phyloP scores from a whole-genome alignment of 2,329 filamentous ascomycete genomes.

The Aspergillus transmontanensis region DNA sequence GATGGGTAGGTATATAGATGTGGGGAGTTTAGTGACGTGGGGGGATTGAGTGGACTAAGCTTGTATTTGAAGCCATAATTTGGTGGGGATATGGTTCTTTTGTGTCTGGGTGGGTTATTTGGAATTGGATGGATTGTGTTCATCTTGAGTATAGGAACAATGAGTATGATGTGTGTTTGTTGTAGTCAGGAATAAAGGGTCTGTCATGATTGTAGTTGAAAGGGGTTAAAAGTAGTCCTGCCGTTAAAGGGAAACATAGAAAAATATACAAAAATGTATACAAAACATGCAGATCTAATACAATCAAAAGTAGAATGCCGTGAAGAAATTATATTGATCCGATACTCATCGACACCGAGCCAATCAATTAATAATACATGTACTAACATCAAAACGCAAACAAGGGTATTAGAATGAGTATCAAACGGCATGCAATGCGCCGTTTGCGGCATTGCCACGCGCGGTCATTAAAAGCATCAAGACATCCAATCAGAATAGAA shows the following conservation, averaged over 20 bases:
- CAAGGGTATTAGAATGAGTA: constrained; percentile 14
- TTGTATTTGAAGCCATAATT: too few relatives aligned
- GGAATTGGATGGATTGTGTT: too few relatives aligned
- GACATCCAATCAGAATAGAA: constrained; percentile 17
- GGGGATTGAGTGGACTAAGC: too few relatives aligned
- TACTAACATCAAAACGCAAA: constrained; percentile 11
- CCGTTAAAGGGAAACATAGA: background rate
- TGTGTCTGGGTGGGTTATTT: too few relatives aligned
- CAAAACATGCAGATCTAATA: background rate
- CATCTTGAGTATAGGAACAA: too few relatives aligned
- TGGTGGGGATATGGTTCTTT: too few relatives aligned
- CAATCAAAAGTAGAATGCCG: background rate
- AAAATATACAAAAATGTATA: background rate
- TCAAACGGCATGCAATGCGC: constrained; percentile 6
- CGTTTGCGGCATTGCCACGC: constrained; percentile 7
- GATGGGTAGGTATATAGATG: too few relatives aligned
- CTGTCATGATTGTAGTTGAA: too few relatives aligned
- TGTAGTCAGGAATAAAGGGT: too few relatives aligned
- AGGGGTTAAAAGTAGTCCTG: too few relatives aligned
- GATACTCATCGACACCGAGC: constrained; percentile 8
- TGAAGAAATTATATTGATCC: constrained; percentile 2
- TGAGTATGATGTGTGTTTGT: too few relatives aligned
- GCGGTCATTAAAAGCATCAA: constrained; percentile 20
- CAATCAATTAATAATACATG: constrained; percentile 8
- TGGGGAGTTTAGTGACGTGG: too few relatives aligned